Evolutionary conservation across 768 basidiomycete species (phyloP).

Genomic region (Dentipellis sp.): DNA sequence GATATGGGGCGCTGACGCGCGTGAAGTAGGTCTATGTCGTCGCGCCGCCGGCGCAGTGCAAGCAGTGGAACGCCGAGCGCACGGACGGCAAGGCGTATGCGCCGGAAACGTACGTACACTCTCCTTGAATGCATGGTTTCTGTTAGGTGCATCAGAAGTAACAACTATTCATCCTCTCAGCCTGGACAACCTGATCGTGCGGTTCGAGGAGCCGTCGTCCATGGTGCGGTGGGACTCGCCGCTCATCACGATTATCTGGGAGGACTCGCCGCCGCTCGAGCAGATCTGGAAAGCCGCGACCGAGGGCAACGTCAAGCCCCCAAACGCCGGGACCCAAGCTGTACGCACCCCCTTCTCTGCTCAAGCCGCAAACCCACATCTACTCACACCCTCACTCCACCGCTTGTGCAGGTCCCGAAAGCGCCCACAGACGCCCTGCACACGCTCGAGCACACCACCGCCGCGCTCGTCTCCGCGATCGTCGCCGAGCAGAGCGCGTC

Average conservation of each 20-base stretch:
- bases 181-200: slow-evolving; percentile 75
- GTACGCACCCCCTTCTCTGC: slow-evolving; percentile 31
- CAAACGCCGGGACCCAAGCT: slow-evolving; percentile 73
- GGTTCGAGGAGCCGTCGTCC: slow-evolving; percentile 94
- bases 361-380: neutral
- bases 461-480: slow-evolving; percentile 61
- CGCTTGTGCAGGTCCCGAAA: slow-evolving; percentile 48
- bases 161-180: slow-evolving; percentile 28
- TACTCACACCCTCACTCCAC: neutral
- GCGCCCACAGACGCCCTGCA: slow-evolving; percentile 86
- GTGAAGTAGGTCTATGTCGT: slow-evolving; percentile 61
- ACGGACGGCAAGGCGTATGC: slow-evolving; percentile 43
- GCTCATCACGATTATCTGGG: slow-evolving; percentile 76
- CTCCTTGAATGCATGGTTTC: neutral
- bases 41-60: slow-evolving; percentile 66
- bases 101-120: slow-evolving; percentile 59
- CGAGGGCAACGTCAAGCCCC: slow-evolving; percentile 73
- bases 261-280: slow-evolving; percentile 57
- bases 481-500: slow-evolving; percentile 52
- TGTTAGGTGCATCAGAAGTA: neutral
- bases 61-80: slow-evolving; percentile 60
- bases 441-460: slow-evolving; percentile 71
- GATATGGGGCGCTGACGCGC: neutral
- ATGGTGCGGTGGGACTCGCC: slow-evolving; percentile 99
- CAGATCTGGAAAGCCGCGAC: slow-evolving; percentile 79